Conservation (phyloP, 208 protist species). For the Trypanosoma scelopori region DNA sequence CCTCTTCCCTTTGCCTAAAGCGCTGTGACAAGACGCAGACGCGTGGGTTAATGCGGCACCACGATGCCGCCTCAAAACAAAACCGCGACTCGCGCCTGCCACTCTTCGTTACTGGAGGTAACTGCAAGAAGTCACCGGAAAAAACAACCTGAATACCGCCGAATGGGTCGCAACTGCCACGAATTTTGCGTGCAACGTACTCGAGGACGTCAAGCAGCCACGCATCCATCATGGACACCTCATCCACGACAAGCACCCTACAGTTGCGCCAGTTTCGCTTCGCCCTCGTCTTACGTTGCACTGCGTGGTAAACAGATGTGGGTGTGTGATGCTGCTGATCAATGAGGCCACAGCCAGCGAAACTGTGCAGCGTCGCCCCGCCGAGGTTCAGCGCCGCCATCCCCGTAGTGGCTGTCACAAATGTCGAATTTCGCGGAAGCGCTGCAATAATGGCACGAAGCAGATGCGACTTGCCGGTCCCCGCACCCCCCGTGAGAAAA, state of each 20-base stretch:
- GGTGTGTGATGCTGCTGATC: constrained; percentile 18
- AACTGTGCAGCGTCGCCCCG: constrained; percentile 87
- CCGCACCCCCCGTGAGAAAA: constrained; percentile 87
- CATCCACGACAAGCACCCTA: constrained; percentile 85
- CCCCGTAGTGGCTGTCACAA: constrained; percentile 86
- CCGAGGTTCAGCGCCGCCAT: constrained; percentile 86
- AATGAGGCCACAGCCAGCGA: constrained; percentile 73
- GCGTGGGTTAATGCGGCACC: constrained; percentile 53
- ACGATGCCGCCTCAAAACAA: constrained; percentile 79
- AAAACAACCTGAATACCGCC: constrained; percentile 92
- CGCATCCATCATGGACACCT: constrained; percentile 90
- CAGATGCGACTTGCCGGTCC: constrained; percentile 88
- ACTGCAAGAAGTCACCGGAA: constrained; percentile 92
- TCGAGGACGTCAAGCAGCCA: constrained; percentile 84
- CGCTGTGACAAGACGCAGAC: constrained; percentile 63
- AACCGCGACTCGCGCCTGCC: constrained; percentile 26
- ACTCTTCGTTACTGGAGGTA: constrained; percentile 67
- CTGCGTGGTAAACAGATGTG: constrained; percentile 32
- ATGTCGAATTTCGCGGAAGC: constrained; percentile 48
- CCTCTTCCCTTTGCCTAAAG: constrained; percentile 65
- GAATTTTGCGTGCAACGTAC: constrained; percentile 64
- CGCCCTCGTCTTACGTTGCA: constrained; percentile 29
- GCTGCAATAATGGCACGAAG: constrained; percentile 68
- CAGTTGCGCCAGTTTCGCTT: constrained; percentile 56
- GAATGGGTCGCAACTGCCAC: constrained; percentile 66